Evolutionary conservation across 441 rosid genomes (phyloP).

Genomic region (Iberis amara): DNA sequence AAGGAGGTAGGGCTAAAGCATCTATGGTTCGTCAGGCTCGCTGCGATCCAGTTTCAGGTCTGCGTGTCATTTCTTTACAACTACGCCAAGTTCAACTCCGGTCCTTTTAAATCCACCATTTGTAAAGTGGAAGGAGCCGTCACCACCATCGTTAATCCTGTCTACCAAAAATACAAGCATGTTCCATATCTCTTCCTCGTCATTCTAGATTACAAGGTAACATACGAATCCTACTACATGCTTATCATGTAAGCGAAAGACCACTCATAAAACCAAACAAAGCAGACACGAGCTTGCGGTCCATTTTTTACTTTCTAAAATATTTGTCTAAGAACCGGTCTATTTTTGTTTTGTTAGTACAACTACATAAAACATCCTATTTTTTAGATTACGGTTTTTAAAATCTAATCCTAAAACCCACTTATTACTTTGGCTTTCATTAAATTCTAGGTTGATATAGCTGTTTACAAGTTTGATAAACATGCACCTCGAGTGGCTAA

Average conservation of each 20-base stretch:
- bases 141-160: constrained; percentile 60
- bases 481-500: constrained; percentile 70
- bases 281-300: too few relatives aligned
- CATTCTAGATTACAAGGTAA: constrained; percentile 68
- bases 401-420: too few relatives aligned
- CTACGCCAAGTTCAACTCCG: constrained; percentile 71
- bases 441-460: constrained; percentile 55
- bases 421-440: too few relatives aligned
- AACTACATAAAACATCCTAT: too few relatives aligned
- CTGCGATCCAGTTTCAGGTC: constrained; percentile 47
- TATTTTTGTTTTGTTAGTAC: too few relatives aligned
- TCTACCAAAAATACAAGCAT: constrained; percentile 48
- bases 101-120: constrained; percentile 63
- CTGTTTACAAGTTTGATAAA: constrained; percentile 46
- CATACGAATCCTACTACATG: neutral
- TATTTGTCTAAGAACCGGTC: too few relatives aligned
- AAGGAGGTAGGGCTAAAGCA: constrained; percentile 51
- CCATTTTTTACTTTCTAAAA: too few relatives aligned
- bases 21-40: constrained; percentile 53
- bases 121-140: constrained; percentile 64
- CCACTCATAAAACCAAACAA: too few relatives aligned
- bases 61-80: constrained; percentile 55
- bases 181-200: constrained; percentile 62
- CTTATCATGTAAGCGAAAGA: too few relatives aligned
- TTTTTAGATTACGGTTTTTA: too few relatives aligned